phyloP scores from a whole-genome alignment of 2,329 filamentous ascomycete genomes.

The Paecilomyces sp. region DNA sequence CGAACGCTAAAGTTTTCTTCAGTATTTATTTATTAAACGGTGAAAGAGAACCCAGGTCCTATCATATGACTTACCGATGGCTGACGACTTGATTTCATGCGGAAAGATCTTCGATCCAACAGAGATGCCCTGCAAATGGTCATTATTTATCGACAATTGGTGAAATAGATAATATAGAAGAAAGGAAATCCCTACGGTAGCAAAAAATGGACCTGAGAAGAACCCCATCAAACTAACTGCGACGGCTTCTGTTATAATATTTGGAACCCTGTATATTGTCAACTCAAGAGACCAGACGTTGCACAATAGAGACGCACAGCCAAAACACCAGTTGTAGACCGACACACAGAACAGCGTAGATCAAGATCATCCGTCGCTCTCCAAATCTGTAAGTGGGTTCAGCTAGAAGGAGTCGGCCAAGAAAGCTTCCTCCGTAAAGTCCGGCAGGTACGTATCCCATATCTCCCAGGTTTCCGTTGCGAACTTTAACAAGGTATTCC shows the following conservation, averaged over 20 bases:
- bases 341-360: constrained; percentile 47
- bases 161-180: background rate
- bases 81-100: constrained; percentile 40
- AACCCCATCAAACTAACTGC: constrained; percentile 51
- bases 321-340: constrained; percentile 54
- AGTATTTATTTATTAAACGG: background rate
- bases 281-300: background rate
- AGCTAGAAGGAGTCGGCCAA: constrained; percentile 51
- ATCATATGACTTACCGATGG: constrained; percentile 27
- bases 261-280: constrained; percentile 21
- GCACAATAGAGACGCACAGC: constrained; percentile 25
- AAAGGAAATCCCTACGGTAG: constrained; percentile 34
- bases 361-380: constrained; percentile 50
- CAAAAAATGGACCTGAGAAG: constrained; percentile 53
- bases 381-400: constrained; percentile 55
- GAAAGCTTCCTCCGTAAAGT: constrained; percentile 51
- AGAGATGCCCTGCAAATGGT: constrained; percentile 29
- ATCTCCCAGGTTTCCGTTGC: constrained; percentile 48
- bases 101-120: constrained; percentile 48
- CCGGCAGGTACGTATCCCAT: constrained; percentile 59
- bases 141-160: background rate
- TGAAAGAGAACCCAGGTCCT: background rate
- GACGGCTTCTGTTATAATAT: constrained; percentile 45
- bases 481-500: constrained; percentile 56
- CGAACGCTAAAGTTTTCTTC: constrained; percentile 22